These are phyloP conservation scores for Aspergillus glaucus DNA, from an alignment of 2,329 filamentous ascomycete genomes.

Conservation along the genomic window DNA sequence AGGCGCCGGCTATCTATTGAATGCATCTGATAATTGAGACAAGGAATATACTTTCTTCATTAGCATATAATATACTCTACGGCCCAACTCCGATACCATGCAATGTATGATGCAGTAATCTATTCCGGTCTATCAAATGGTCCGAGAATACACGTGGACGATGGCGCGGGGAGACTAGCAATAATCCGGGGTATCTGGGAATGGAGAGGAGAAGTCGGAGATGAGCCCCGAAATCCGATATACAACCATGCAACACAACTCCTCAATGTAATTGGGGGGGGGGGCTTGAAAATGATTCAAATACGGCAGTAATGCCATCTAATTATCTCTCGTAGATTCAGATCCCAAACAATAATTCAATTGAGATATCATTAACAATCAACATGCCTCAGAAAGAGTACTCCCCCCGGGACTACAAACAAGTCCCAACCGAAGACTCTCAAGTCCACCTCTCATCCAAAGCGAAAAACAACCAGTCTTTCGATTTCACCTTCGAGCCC, in stretches of 20 bases:
- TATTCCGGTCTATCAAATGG: no score
- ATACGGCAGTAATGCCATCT: background rate
- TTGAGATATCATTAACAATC: slow-evolving; percentile 4
- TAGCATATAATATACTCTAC: background rate
- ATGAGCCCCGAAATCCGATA: slow-evolving; percentile 26
- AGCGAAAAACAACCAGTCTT: slow-evolving; percentile 29
- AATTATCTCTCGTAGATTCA: no score
- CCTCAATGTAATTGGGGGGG: background rate
- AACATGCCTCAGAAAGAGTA: slow-evolving; percentile 47
- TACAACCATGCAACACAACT: slow-evolving; percentile 4
- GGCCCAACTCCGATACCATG: background rate
- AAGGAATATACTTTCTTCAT: no score
- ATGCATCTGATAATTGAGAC: no score
- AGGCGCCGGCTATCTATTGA: no score
- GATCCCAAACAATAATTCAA: background rate
- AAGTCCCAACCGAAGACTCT: slow-evolving; percentile 19
- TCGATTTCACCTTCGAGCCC: slow-evolving; percentile 58
- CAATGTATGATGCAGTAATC: background rate
- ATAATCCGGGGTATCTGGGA: background rate
- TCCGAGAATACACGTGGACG: no score
- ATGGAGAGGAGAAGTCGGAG: slow-evolving; percentile 14
- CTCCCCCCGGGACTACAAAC: slow-evolving; percentile 33
- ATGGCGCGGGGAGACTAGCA: background rate
- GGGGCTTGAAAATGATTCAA: background rate
- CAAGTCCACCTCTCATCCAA: slow-evolving; percentile 37